A percentile compares a stretch with the other conserved stretches of the same genome.
These are phyloP conservation scores for Cryptosporidium sp. DNA, from an alignment of 169 alveolate species.

Conservation along the genomic window DNA sequence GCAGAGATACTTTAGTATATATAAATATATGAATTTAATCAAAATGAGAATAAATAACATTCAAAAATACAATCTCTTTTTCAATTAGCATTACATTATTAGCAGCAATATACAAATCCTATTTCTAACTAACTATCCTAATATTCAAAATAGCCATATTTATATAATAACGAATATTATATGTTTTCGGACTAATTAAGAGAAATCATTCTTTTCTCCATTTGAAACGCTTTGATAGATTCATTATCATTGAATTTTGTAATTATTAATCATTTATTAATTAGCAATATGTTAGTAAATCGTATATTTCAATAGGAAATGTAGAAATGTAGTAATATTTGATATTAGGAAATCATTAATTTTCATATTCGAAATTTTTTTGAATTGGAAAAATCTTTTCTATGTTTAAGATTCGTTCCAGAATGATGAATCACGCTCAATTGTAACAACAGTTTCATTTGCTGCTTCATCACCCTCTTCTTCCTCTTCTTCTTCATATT, in stretches of 20 bases:
- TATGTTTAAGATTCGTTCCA: slow-evolving; percentile 68
- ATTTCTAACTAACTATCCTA: slow-evolving; percentile 42
- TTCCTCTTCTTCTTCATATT: slow-evolving; percentile 70
- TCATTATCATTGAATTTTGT: background rate
- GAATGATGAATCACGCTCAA: slow-evolving; percentile 76
- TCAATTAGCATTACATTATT: slow-evolving; percentile 62
- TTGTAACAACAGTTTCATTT: slow-evolving; percentile 72
- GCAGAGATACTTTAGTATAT: background rate
- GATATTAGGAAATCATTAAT: background rate
- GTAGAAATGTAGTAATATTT: slow-evolving; percentile 17
- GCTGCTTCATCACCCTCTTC: slow-evolving; percentile 69
- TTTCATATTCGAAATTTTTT: background rate
- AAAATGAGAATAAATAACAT: background rate
- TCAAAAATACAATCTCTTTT: background rate
- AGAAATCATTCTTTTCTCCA: background rate
- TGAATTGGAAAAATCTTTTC: background rate
- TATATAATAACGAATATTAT: background rate
- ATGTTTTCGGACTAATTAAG: background rate
- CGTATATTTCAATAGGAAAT: slow-evolving; percentile 41
- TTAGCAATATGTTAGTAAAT: background rate
- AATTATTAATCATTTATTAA: background rate
- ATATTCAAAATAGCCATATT: background rate
- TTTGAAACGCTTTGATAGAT: background rate
- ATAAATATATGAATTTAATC: background rate
- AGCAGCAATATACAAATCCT: slow-evolving; percentile 72